phyloP scores from a whole-genome alignment of 495 filamentous ascomycete genomes.

The Lasiosphaeria ovina region DNA sequence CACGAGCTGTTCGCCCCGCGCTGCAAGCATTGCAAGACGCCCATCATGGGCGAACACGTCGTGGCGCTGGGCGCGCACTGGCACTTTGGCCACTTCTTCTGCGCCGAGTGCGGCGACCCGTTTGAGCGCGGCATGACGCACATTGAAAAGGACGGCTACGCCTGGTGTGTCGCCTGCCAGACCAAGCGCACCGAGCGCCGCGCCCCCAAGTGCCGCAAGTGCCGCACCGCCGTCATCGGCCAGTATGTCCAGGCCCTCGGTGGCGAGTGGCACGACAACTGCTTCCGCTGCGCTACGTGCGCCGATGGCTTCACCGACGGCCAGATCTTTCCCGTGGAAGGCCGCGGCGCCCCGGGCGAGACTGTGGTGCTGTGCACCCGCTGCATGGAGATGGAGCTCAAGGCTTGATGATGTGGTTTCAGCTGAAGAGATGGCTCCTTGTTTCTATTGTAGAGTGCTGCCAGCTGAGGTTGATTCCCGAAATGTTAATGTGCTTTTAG shows the following conservation, averaged over 20 bases:
- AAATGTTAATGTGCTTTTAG: slow-evolving; percentile 1
- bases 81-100: slow-evolving; percentile 99
- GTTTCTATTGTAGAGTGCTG: no score
- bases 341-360: slow-evolving; percentile 39
- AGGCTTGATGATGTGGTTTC: slow-evolving; percentile 34
- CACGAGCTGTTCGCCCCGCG: slow-evolving; percentile 91
- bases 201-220: slow-evolving; percentile 81
- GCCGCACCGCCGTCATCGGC: slow-evolving; percentile 79
- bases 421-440: background rate
- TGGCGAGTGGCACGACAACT: slow-evolving; percentile 89
- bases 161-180: slow-evolving; percentile 94
- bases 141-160: slow-evolving; percentile 98
- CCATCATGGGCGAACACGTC: slow-evolving; percentile 95
- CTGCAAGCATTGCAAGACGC: slow-evolving; percentile 95
- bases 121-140: slow-evolving; percentile 80
- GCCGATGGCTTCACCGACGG: slow-evolving; percentile 53
- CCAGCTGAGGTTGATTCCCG: background rate
- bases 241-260: slow-evolving; percentile 83
- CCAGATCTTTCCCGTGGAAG: slow-evolving; percentile 51
- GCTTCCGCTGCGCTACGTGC: slow-evolving; percentile 73
- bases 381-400: slow-evolving; percentile 52
- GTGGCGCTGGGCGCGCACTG: slow-evolving; percentile 91
- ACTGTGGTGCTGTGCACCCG: slow-evolving; percentile 47
- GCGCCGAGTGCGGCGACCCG: slow-evolving; percentile 96
- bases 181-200: slow-evolving; percentile 73